Percentiles rank a stretch among this genome's conserved stretches.
phyloP scores from a whole-genome alignment of 257 asterid genomes.

The Primulina tabacum region DNA sequence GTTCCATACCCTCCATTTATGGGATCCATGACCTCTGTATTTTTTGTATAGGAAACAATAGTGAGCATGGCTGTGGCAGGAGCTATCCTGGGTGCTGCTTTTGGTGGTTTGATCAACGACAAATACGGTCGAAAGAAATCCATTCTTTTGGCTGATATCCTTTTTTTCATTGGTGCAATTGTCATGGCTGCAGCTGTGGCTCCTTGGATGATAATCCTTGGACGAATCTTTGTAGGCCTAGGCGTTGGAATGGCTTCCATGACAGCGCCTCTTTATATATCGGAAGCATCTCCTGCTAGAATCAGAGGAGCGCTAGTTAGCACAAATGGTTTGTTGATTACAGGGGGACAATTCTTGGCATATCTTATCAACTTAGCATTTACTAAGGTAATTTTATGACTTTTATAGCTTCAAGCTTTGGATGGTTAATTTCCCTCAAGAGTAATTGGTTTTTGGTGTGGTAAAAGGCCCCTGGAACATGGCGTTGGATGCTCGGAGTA shows the following conservation, averaged over 20 bases:
- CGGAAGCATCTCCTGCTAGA: background rate
- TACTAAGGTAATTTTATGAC: background rate
- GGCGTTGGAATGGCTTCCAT: background rate
- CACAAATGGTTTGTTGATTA: conserved; percentile 3
- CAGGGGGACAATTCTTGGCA: background rate
- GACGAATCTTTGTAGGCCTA: background rate
- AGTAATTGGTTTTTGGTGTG: conserved; percentile 13
- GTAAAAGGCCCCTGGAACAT: background rate
- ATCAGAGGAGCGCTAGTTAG: background rate
- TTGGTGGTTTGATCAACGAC: conserved; percentile 46
- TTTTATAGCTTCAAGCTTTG: background rate
- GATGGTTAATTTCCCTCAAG: background rate
- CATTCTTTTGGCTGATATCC: background rate
- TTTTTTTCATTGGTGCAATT: background rate
- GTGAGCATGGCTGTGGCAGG: conserved; percentile 88
- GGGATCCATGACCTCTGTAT: background rate
- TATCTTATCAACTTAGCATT: background rate
- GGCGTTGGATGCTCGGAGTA: background rate
- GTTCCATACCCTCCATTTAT: background rate
- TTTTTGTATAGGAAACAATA: conserved; percentile 53
- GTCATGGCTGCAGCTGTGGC: background rate
- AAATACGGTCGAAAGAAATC: background rate
- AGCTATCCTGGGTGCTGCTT: conserved; percentile 72
- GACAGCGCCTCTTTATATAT: background rate
- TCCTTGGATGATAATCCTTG: background rate